Conservation (phyloP, 2,329 filamentous ascomycete genomes). For the Pseudovirgaria hyperparasitica region DNA sequence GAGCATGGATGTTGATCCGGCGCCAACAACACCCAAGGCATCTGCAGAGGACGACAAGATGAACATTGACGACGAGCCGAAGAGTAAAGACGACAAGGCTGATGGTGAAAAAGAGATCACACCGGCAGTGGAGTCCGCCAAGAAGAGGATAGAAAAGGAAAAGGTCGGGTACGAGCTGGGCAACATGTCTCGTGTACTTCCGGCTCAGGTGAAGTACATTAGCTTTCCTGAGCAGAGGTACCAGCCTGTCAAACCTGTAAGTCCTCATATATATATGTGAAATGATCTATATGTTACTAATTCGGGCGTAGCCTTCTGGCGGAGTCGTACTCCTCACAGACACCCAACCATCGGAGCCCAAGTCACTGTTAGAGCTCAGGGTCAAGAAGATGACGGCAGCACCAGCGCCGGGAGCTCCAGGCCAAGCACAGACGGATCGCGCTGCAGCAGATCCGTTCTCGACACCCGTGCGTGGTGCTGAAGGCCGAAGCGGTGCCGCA, state of each 20-base stretch:
- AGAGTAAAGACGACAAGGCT: slow-evolving; percentile 25
- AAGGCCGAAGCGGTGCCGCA: slow-evolving; percentile 41
- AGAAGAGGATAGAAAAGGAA: slow-evolving; percentile 91
- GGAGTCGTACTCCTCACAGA: slow-evolving; percentile 88
- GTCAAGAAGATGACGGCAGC: slow-evolving; percentile 58
- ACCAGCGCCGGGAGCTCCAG: slow-evolving; percentile 30
- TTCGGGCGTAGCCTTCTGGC: slow-evolving; percentile 59
- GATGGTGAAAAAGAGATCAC: slow-evolving; percentile 46
- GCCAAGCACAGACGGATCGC: slow-evolving; percentile 17
- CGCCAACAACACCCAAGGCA: slow-evolving; percentile 60
- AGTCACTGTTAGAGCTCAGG: slow-evolving; percentile 79
- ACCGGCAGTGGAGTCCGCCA: slow-evolving; percentile 43
- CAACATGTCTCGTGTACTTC: slow-evolving; percentile 93
- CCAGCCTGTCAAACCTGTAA: slow-evolving; percentile 81
- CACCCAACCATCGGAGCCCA: slow-evolving; percentile 63
- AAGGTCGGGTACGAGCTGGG: slow-evolving; percentile 93
- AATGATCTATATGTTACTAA: slow-evolving; percentile 25
- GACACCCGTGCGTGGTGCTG: slow-evolving; percentile 10
- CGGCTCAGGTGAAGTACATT: slow-evolving; percentile 87
- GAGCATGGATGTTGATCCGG: slow-evolving; percentile 88
- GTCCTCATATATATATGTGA: slow-evolving; percentile 5
- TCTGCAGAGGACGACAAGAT: slow-evolving; percentile 64
- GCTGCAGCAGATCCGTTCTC: slow-evolving; percentile 10
- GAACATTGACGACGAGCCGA: slow-evolving; percentile 47
- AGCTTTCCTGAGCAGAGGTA: slow-evolving; percentile 85